Percentiles rank a stretch among this genome's conserved stretches.
phyloP scores from a whole-genome alignment of 805 yeast genomes.

The Blastobotrys mokoenaii region DNA sequence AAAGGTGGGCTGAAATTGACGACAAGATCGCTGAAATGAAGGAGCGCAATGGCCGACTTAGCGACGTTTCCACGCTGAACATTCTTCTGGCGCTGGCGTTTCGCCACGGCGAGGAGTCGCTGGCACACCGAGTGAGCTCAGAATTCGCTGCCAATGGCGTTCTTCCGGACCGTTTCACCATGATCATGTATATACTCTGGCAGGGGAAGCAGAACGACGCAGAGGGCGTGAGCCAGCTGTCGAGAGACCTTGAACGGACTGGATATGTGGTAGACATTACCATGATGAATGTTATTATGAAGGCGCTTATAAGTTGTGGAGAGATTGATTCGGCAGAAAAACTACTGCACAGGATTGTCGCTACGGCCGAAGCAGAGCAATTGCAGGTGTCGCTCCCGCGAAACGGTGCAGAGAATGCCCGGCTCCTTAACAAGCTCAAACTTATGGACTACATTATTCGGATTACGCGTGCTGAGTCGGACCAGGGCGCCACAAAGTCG shows the following conservation, averaged over 20 bases:
- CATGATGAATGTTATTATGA: conserved; percentile 19
- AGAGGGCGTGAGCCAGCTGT: conserved; percentile 11
- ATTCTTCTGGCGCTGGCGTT: conserved; percentile 24
- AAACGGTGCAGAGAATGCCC: conserved; percentile 1
- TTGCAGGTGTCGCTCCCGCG: too few relatives aligned
- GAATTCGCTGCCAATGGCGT: conserved; percentile 15
- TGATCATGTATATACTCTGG: conserved; percentile 17
- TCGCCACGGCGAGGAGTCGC: conserved; percentile 12
- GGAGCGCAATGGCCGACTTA: conserved; percentile 4
- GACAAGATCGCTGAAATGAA: too few relatives aligned
- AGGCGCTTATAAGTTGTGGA: conserved; percentile 17
- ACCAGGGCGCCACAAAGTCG: background rate
- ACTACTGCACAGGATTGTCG: background rate
- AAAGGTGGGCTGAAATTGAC: conserved; percentile 6
- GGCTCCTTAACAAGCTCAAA: conserved; percentile 11
- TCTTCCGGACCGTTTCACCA: conserved; percentile 28
- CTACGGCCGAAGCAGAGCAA: too few relatives aligned
- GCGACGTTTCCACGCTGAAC: conserved; percentile 23
- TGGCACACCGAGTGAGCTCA: conserved; percentile 13
- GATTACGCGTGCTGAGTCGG: background rate
- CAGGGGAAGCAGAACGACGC: conserved; percentile 12
- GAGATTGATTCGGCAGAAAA: conserved; percentile 21
- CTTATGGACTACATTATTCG: conserved; percentile 13
- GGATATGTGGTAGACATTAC: conserved; percentile 22
- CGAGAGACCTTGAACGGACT: conserved; percentile 13